Percentiles rank a stretch among this genome's conserved stretches.
These are phyloP conservation scores for Martensiomyces pterosporus DNA, from an alignment of 192 early-diverging fungal species.

Conservation along the genomic window DNA sequence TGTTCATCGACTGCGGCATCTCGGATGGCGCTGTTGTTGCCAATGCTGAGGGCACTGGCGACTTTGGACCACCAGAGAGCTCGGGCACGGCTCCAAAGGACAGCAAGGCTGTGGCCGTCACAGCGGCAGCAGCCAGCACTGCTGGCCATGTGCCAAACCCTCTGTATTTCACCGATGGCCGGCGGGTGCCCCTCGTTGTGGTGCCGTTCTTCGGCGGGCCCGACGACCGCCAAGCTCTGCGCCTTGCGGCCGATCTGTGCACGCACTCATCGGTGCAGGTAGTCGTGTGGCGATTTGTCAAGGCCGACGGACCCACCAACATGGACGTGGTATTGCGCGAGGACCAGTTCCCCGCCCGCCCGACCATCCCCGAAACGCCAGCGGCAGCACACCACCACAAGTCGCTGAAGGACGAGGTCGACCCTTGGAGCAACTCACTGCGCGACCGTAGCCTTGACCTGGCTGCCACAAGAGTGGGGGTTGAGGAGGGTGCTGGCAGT, in stretches of 20 bases:
- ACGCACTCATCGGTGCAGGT: conserved; percentile 51
- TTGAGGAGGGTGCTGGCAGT: conserved; percentile 1
- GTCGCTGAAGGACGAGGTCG: not conserved
- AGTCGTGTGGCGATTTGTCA: conserved; percentile 50
- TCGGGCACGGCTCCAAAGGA: conserved; percentile 2
- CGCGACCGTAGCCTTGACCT: conserved; percentile 3
- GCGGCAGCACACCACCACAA: conserved; percentile 1
- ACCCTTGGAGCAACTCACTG: not conserved
- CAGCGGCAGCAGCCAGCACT: not conserved
- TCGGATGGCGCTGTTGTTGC: conserved; percentile 26
- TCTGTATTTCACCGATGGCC: conserved; percentile 28
- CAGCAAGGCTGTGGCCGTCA: conserved; percentile 7
- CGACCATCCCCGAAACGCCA: conserved; percentile 16
- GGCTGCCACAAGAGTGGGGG: conserved; percentile 11
- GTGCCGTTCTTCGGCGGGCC: conserved; percentile 68
- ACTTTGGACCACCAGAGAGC: no score
- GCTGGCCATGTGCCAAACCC: conserved; percentile 3
- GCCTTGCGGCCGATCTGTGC: conserved; percentile 50
- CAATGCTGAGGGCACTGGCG: no score
- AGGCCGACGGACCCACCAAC: conserved; percentile 3
- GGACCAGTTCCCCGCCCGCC: conserved; percentile 19
- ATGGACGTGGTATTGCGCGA: conserved; percentile 19
- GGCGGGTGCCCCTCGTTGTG: conserved; percentile 57
- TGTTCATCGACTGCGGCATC: conserved; percentile 71
- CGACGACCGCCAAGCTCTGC: conserved; percentile 69